These are phyloP conservation scores for Quambalaria eucalypti DNA, from an alignment of 1,284 basidiomycete genomes.

Conservation along the genomic window DNA sequence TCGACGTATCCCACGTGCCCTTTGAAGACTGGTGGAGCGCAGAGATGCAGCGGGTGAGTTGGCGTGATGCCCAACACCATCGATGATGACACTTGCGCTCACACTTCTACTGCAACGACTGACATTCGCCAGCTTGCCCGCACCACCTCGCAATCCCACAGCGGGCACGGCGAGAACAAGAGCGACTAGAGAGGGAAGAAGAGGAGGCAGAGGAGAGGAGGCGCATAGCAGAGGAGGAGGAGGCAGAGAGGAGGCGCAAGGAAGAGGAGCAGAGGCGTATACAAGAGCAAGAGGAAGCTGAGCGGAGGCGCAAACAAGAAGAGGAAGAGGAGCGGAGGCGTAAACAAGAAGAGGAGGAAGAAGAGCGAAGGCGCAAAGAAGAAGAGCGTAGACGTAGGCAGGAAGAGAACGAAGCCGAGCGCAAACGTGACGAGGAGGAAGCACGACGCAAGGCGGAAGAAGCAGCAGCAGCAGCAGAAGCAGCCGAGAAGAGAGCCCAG, in stretches of 20 bases:
- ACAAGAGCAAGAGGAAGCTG: too few species aligned
- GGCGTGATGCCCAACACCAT: too few species aligned
- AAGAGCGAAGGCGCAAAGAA: conserved; percentile 1
- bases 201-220: conserved; percentile 4
- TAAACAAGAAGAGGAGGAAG: too few species aligned
- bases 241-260: background rate
- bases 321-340: too few species aligned
- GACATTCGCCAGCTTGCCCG: too few species aligned
- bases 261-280: too few species aligned
- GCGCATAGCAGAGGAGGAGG: conserved; percentile 5
- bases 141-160: conserved; percentile 6
- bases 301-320: background rate
- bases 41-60: conserved; percentile 19
- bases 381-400: background rate
- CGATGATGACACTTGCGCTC: background rate
- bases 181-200: too few species aligned
- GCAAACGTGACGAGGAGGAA: background rate
- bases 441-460: conserved; percentile 4
- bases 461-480: too few species aligned
- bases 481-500: too few species aligned
- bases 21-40: conserved; percentile 42
- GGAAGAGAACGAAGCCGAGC: background rate
- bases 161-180: background rate
- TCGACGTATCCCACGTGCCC: conserved; percentile 19
- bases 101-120: conserved; percentile 2